Evolutionary conservation across 345 rosid genomes (phyloP), one percentile per base, ranked within the genome.

Genomic region (Fremontodendron californicum): DNA sequence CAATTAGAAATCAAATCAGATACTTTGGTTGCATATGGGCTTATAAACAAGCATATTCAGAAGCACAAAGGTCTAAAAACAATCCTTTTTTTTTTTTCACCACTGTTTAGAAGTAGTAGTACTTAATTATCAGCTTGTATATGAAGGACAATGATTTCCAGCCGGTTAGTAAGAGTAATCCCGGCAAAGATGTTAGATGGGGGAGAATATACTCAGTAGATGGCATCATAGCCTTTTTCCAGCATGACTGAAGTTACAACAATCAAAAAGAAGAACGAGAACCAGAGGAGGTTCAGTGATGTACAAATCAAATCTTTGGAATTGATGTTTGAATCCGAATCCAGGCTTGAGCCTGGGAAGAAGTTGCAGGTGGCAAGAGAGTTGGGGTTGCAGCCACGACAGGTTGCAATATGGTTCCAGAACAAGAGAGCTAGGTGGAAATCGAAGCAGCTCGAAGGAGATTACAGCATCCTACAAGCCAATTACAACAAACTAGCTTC

Each of bases 241-340:
- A 67, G 78, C 82, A 6, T 33, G 70, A 62, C 43, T 79, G 71
- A 48, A 39, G 52, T 43, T 57, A 10, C 74, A 27, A 9, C 72
- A n/a, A 89, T 82, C 73, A 88, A 78, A 83, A 88, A 82, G 79
- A 84, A 74, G 43, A 83, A 66, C 54, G 86, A 83, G 77, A 90
- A 81, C 78, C 83, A 86, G 80, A 85, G 88, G 72, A 86, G 98
- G 85, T 90, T 94, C 85, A 92, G 87, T 12, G 95, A 89, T 57
- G 97, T 90, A 43, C 98, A 94, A 84, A 90, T 90, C 81, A 88
- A 72, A 78, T 90, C 95, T 27, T 46, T 94, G 57, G 97, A 94
- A 80, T 55, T 81, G 45, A n/a, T n/a, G n/a, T n/a, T n/a, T n/a
- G n/a, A n/a, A n/a, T n/a, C n/a, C n/a, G n/a, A n/a, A n/a, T n/a